Evolutionary conservation across 371 early-diverging fungal genomes (phyloP).

Genomic region (Mucor circinelloides): DNA sequence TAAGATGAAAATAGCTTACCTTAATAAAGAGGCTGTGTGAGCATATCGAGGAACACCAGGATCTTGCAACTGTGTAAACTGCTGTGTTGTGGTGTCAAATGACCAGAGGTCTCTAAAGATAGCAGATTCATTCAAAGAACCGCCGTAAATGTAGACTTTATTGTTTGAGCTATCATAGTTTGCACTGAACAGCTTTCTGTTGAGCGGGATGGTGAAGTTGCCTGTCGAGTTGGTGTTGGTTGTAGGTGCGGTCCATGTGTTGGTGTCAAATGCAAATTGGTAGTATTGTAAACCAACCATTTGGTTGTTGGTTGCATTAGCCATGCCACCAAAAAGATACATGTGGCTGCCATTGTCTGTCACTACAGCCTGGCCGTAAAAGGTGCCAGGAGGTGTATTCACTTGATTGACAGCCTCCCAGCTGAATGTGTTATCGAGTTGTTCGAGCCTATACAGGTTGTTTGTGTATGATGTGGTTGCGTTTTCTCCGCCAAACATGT

Average conservation of each 20-base stretch:
- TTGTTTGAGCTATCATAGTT: constrained; percentile 12
- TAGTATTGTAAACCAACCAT: constrained; percentile 13
- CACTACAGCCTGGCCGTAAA: constrained; percentile 25
- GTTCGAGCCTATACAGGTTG: constrained; percentile 24
- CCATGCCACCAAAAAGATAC: constrained; percentile 26
- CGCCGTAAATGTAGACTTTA: constrained; percentile 38
- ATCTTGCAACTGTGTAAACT: constrained; percentile 20
- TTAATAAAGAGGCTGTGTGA: constrained; percentile 41
- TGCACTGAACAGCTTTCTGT: constrained; percentile 23
- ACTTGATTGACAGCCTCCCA: constrained; percentile 25
- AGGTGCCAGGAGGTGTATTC: constrained; percentile 20
- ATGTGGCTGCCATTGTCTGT: constrained; percentile 19
- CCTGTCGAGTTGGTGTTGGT: constrained; percentile 4
- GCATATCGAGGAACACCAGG: constrained; percentile 29
- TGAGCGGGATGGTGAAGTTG: neutral
- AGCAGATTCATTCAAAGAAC: constrained; percentile 14
- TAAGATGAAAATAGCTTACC: constrained; percentile 23
- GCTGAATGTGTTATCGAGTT: constrained; percentile 12
- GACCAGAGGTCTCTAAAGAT: constrained; percentile 31
- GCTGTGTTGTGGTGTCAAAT: constrained; percentile 23
- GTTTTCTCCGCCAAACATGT: constrained; percentile 37
- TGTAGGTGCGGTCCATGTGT: constrained; percentile 19
- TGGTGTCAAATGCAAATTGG: constrained; percentile 18
- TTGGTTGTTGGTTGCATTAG: constrained; percentile 13
- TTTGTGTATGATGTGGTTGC: constrained; percentile 23